Conservation (phyloP, 257 asterid genomes). For the Schizonepeta tenuifolia region DNA sequence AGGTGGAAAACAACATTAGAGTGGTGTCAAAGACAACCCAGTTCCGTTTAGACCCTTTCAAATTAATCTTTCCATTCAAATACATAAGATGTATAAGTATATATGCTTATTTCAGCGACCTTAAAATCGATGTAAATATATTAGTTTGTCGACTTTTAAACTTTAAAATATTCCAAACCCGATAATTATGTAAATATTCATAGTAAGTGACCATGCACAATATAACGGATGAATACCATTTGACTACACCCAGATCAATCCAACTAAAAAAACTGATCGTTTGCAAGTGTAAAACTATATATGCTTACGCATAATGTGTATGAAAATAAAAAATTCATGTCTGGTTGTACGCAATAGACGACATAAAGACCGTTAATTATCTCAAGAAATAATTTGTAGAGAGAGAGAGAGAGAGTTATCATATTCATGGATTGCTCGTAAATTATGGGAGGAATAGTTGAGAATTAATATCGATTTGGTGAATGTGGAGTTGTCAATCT, state of each 20-base stretch:
- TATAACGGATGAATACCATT: too few species aligned
- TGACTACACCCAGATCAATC: too few species aligned
- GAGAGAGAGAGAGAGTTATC: not conserved
- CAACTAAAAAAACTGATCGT: too few species aligned
- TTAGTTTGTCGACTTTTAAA: too few species aligned
- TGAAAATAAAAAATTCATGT: too few species aligned
- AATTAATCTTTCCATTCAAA: too few species aligned
- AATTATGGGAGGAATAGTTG: not conserved
- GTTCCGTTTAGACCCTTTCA: slow-evolving; percentile 1
- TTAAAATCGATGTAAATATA: not conserved
- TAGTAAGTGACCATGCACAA: not conserved
- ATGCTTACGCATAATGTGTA: too few species aligned
- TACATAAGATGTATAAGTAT: too few species aligned
- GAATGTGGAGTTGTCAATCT: slow-evolving; percentile 40
- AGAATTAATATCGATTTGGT: slow-evolving; percentile 46
- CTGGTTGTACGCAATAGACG: not conserved
- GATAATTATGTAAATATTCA: not conserved
- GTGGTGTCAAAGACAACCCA: slow-evolving; percentile 53
- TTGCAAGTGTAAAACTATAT: too few species aligned
- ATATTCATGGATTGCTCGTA: slow-evolving; percentile 11
- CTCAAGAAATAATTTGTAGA: not conserved
- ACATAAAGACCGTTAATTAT: too few species aligned
- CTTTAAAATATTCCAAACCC: not conserved
- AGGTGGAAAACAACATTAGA: slow-evolving; percentile 54
- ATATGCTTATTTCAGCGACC: not conserved